Base-by-base conservation (phyloP, 192 early-diverging fungal species). In the Podochytrium sp. region DNA sequence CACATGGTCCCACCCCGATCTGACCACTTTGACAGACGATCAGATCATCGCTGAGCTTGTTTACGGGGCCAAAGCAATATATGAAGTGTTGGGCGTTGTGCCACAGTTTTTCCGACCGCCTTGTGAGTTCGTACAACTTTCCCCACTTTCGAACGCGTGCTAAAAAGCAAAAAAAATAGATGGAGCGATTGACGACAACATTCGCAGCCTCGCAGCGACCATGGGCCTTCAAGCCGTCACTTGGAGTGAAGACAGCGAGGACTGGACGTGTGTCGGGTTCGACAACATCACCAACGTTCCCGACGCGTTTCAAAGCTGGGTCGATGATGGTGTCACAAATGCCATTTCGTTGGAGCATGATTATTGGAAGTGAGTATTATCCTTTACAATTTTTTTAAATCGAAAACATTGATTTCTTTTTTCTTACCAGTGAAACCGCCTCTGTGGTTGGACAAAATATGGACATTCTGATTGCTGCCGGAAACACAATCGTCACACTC, bases 1-100 rank as follows among this genome's bases (percentile, higher is more conserved):
- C 64, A 89, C 82, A 3, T 90, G 88, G 86, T 76, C 87, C 23
- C 91, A 92, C 57, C 65, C 75, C 23, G 76, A 77, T 3, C 55
- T 86, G 12, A 91, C 91, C 27, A 76, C 83, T 14, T 62, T 89
- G 52, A 88, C 89, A 4, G 89, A 90, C 59, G 89, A 85, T 51
- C 89, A 91, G 60, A 83, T 91, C 32, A 75, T 91, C 43, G 89
- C 87, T 59, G 89, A 92, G 75, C 62, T 93, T n/a, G 84, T 85
- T 57, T 92, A 90, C 83, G 90, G 86, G 6, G 86, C 87, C 52
- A 67, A 73, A 33, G 32, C 49, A 37, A 75, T 85, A 42, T 52
- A 35, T 57, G 32, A 67, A 67, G 65, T 67, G 2, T 12, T 27
- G 2, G 65, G 50, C 1, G 27, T 50, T 2, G 37, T 67, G 1